Evolutionary conservation across 441 rosid species (phyloP), one percentile per base, ranked within the genome.

Genomic region (Rhodomyrtus psidioides): DNA sequence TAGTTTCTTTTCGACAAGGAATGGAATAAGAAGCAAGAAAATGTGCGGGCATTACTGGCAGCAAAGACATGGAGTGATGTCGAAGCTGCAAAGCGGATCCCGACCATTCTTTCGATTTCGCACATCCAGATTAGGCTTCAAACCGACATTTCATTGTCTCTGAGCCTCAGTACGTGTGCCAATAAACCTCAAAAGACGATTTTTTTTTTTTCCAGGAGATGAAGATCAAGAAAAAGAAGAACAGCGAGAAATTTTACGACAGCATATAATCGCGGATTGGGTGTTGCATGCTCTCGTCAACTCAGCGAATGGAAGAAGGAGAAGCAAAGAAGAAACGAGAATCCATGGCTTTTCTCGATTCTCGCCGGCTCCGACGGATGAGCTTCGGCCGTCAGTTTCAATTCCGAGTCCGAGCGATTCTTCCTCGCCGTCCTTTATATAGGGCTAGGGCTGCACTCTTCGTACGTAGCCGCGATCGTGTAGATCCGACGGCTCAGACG

Each of bases 391-490:
- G 79, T 19, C 0, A 23, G 0, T 34, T 65, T 34, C 79, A 19
- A 3, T 4, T 34, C n/a, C 3, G 0, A 0, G 15, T 34, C 0
- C 0, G 7, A 1, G 5, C 5, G 12, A 2, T 7, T 9, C 49
- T 5, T 10, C 79, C 19, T 21, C n/a, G 79, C 79, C 44, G 79
- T 21, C 49, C 49, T 70, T 39, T 70, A 70, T 70, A 70, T 70
- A 70, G 1, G 79, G 79, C n/a, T 70, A 70, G 79, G 79, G 79
- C 79, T 70, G 46, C 1, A 1, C 7, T 5, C 42, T 19, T 70
- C 49, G 49, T 6, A 14, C 0, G 0, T 1, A 6, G 2, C 79
- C 23, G 26, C n/a, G 13, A 5, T 34, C n/a, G 15, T 10, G 1
- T 21, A 10, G 79, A 70, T 34, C 79, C 15, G 16, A 70, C 79